phyloP scores from a whole-genome alignment of 768 basidiomycete genomes.

The Tephrocybe rancida region DNA sequence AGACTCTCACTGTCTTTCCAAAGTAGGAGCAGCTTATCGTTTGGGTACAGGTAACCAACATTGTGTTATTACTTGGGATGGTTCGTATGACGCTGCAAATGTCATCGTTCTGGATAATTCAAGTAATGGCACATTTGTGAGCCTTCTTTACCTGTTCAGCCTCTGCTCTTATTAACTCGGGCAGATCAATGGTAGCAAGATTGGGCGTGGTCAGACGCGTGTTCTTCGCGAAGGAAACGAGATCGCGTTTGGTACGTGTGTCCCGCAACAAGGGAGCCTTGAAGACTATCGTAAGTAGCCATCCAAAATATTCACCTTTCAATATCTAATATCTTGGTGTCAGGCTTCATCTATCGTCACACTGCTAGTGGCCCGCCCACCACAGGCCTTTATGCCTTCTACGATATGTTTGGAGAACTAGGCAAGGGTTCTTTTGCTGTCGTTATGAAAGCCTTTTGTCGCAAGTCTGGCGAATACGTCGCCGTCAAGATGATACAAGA shows the following conservation, averaged over 20 bases:
- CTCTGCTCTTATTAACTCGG: not conserved
- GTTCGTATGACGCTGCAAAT: slow-evolving; percentile 40
- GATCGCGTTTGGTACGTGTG: slow-evolving; percentile 76
- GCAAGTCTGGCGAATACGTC: slow-evolving; percentile 68
- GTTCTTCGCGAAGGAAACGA: slow-evolving; percentile 82
- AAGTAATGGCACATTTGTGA: slow-evolving; percentile 76
- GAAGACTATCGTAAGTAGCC: slow-evolving; percentile 76
- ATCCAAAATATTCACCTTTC: not conserved
- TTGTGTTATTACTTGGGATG: slow-evolving; percentile 63
- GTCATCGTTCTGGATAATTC: slow-evolving; percentile 59
- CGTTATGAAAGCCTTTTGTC: slow-evolving; percentile 81
- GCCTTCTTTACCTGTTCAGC: slow-evolving; percentile 22
- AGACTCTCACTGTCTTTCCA: not conserved
- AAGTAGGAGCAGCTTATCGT: slow-evolving; percentile 6
- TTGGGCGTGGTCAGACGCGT: slow-evolving; percentile 56
- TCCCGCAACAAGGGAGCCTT: slow-evolving; percentile 42
- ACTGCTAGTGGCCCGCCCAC: slow-evolving; percentile 50
- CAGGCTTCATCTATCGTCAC: slow-evolving; percentile 77
- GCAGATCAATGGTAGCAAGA: slow-evolving; percentile 69
- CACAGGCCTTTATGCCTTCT: slow-evolving; percentile 61
- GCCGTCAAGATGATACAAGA: slow-evolving; percentile 89
- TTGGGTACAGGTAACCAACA: slow-evolving; percentile 54
- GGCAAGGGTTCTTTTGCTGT: slow-evolving; percentile 93
- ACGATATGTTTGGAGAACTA: slow-evolving; percentile 70
- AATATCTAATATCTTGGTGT: not conserved